Base-by-base conservation (phyloP, 106 monocot genomes). In the Dendrobium nobile region DNA sequence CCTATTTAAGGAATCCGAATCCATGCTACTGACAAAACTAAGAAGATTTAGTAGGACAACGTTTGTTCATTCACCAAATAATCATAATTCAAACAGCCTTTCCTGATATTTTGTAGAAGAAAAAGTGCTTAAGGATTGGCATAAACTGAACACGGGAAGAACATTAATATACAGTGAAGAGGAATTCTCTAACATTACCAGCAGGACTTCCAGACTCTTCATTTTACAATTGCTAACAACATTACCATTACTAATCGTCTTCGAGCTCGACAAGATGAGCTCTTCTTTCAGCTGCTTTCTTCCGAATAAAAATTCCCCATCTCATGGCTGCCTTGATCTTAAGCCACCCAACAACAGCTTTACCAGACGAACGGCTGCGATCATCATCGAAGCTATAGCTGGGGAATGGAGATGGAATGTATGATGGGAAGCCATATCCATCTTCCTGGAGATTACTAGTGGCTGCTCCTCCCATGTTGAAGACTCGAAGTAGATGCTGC, bases 241-340 rank as follows among this genome's bases (percentile, higher is more conserved):
- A 45, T 45, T 9, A 45, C 6, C 51, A 2, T 70, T 9, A 19
- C 74, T 74, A 76, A 15, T 76, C 76, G 68, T 92, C 92, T 9
- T 92, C 94, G 31, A 98, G 82, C 86, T 95, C 97, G 41, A 95
- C 88, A 54, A 98, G 89, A 84, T 94, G 90, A 81, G 97, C 97
- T 77, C 94, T 87, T 65, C 85, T 94, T 79, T 91, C 91, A 2
- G 97, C 97, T 43, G 94, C 97, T 82, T 98, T 91, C 79, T 98
- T 98, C 79, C 97, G 83, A 37, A 98, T 83, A 79, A 98, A 98
- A 67, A 98, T 98, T 24, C 97, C 97, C 97, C 97, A 98, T 70
- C 97, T 86, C 97, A 98, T 98, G 2, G 97, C 97, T 2, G 97
- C 97, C 88, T 98, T 98, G 77, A 98, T 95, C 82, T 98, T 98